Evolutionary conservation across 371 early-diverging fungal species (phyloP).

Genomic region (Rhizopus arrhizus): DNA sequence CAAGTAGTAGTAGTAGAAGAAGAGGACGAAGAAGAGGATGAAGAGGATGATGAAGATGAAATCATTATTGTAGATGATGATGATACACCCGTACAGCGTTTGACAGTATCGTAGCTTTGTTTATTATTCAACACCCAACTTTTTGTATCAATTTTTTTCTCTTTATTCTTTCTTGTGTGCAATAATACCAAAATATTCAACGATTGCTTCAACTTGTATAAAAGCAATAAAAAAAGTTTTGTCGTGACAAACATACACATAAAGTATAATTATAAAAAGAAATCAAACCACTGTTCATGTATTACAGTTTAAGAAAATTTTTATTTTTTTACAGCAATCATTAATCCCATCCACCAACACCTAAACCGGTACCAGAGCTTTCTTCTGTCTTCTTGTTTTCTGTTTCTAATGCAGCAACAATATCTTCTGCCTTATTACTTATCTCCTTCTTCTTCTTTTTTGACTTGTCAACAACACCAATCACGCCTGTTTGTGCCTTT

Average conservation of each 20-base stretch:
- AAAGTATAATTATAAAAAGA: neutral
- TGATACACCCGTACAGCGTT: constrained; percentile 3
- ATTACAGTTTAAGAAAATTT: neutral
- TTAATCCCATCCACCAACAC: constrained; percentile 57
- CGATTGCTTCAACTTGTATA: neutral
- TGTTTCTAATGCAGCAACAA: constrained; percentile 35
- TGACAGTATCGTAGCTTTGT: neutral
- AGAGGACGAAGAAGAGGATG: constrained; percentile 15
- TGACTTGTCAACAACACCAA: constrained; percentile 58
- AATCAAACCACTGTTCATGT: neutral
- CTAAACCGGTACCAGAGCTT: constrained; percentile 33
- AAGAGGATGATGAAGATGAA: constrained; percentile 16
- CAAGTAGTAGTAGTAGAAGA: neutral
- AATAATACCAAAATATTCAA: neutral
- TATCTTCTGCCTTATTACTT: constrained; percentile 23
- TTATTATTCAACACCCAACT: neutral
- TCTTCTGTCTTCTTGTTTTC: constrained; percentile 25
- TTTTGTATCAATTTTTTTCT: neutral
- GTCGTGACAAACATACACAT: neutral
- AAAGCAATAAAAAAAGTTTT: neutral
- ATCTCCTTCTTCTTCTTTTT: constrained; percentile 31
- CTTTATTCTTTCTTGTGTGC: neutral
- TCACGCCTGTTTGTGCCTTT: constrained; percentile 57
- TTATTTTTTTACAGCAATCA: neutral
- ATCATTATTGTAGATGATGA: constrained; percentile 25